Base-by-base conservation (phyloP, 2,329 filamentous ascomycete species). In the Hypoxylon sp. region DNA sequence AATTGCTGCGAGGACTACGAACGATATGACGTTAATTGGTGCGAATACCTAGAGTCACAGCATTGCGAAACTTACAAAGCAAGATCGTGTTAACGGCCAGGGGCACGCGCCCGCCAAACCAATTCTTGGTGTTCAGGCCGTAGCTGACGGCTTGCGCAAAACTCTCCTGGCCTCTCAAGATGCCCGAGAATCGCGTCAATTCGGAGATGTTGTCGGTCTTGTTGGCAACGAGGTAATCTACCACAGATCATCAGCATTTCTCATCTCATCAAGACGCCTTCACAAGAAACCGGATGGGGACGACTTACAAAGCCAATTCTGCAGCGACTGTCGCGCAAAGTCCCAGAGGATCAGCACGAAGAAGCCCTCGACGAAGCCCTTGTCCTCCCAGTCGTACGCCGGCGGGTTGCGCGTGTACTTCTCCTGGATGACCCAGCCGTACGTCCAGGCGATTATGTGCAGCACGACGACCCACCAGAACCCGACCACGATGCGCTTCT, bases 291-390 rank as follows among this genome's bases (percentile, higher is more conserved):
- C 22, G 20, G 35, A 14, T 10, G 6, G 20, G n/a, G 17, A 6
- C 3, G 17, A 69, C 67, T 69, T 54, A 66, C 67, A 88, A 0
- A 88, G 78, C 84, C 84, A 88, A 60, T 87, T 88, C 73, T 88
- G 85, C 20, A 87, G 73, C 0, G 83, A 79, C 72, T 88, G 85
- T 2, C 84, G 79, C 1, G 85, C 78, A 69, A 87, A 87, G 6
- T 81, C 79, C 76, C 92, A 85, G 70, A 94, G 87, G 3, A 94
- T 72, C 76, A 91, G 91, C 14, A 92, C 83, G 0, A 86, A 88
- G 74, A 93, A 94, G 0, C 85, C 89, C 54, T 85, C 84, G 0
- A 91, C 91, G 64, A 94, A 94, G 0, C 89, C 90, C 0, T 79
- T 65, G 68, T 86, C 85, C 0, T 78, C 75, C 92, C 92, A 94